Evolutionary conservation across 306 rosid genomes (phyloP), one percentile per base, ranked within the genome.

Genomic region (Pyrus betulifolia): DNA sequence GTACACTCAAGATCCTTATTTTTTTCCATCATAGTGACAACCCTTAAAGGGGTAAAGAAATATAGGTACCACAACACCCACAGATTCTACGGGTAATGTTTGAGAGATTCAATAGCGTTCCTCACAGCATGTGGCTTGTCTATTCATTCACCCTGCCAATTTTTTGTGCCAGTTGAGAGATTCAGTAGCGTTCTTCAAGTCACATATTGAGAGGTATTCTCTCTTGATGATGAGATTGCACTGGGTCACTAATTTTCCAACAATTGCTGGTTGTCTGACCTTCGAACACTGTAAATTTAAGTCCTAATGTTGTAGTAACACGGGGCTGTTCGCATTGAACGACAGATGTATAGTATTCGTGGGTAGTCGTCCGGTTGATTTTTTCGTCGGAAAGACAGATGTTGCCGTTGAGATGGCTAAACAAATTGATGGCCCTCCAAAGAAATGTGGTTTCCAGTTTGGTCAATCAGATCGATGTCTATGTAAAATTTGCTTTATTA

Each of bases 1-100:
- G 90, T 89, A 89, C 79, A 88, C 85, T 84, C 87, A 15, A 59
- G 73, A 60, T 69, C 74, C 55, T 15, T 33, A 27, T 74, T 77
- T 82, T 74, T 77, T 82, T 60, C 71, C 71, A 57, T 73, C 84
- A 58, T 65, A 25, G 67, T 52, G 60, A 69, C 74, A 79, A 51
- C 75, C 78, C 80, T 25, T 40, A 67, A 68, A 38, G 66, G 84
- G 75, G 88, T 69, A 75, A 74, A 73, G 78, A 75, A 76, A 64
- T 25, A 54, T 22, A 40, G 74, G 35, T 60, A 45, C 68, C 51
- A 23, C 83, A 67, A 42, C 12, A 57, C 65, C 86, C 64, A 1
- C 55, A 35, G 70, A 46, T 79, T 71, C 69, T 33, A 69, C 61
- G 31, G 42, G 76, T 57, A 11, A 46, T 60, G 61, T 58, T 45